Base-by-base conservation (phyloP, 257 asterid genomes). In the Solanum tarijense region DNA sequence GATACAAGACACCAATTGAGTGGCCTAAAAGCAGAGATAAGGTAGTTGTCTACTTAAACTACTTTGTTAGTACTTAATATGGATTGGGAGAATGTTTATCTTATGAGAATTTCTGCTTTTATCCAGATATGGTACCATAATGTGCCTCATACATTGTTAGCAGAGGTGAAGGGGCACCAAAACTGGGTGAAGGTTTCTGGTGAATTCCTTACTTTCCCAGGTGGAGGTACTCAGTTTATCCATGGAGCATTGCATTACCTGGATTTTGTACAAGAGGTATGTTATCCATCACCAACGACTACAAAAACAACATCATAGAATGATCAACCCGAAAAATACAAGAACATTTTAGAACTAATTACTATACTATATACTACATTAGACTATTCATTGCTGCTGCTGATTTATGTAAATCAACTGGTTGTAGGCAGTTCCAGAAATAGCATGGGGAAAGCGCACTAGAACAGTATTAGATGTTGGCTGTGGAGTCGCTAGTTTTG, bases 11-110 rank as follows among this genome's bases (percentile, higher is more conserved):
- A 46, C 91, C 96, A 43, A 90, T 94, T 6, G 93, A 92, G 43
- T 96, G 98, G 99, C 97, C 99, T 75, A 91, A 92, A 84, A 94
- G 99, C 91, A 95, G 99, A 91, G 96, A 96, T 36, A 96, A 96
- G 96, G 99, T 95, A 90, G 52, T 73, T 18, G 39, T 20, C 14
- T 18, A 18, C 32, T 48, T 52, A 9, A 48, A 46, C 66, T 27
- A 46, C 68, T 29, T 48, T 27, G 38, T 16, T 41, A 65, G 72
- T 65, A 43, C 43, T 48, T 79, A 71, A 89, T 43, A 85, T 58
- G 29, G 5, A 75, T 65, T 14, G 21, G 62, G n/a, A 25, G 9
- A 85, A 43, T 41, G 39, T 85, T 85, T 4, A 39, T 66, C 60
- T 48, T 48, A 18, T 10, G 39, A 36, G 81, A 38, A 85, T 10